Conservation (phyloP, 441 rosid genomes). For the Kokia cookei region DNA sequence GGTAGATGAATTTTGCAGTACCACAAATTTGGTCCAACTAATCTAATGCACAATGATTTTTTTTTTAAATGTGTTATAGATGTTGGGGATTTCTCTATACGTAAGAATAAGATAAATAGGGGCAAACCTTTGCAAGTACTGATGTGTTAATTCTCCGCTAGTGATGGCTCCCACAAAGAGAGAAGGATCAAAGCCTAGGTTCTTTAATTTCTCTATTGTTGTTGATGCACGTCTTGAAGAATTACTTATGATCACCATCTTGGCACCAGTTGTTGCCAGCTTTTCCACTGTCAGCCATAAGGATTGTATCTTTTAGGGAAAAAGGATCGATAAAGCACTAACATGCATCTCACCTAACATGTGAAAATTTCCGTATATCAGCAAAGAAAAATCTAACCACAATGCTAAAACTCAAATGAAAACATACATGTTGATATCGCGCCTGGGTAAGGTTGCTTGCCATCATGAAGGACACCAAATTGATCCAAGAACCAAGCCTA, state of each 20-base stretch:
- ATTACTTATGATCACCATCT: constrained; percentile 80
- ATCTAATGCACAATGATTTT: not conserved
- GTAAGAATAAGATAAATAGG: not conserved
- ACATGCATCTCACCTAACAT: not conserved
- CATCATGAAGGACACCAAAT: constrained; percentile 93
- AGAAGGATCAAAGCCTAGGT: constrained; percentile 85
- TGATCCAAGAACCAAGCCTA: constrained; percentile 97
- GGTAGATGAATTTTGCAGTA: not conserved
- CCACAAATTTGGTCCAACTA: not conserved
- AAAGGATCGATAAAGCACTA: not conserved
- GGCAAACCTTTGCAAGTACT: constrained; percentile 44
- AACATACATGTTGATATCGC: constrained; percentile 78
- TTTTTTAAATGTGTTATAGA: not conserved
- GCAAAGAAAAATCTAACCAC: not conserved
- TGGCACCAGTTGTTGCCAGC: constrained; percentile 65
- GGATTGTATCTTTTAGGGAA: constrained; percentile 5
- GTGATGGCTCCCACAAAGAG: constrained; percentile 83
- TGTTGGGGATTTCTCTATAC: not conserved
- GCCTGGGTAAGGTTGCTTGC: constrained; percentile 86
- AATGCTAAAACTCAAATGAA: constrained; percentile 17
- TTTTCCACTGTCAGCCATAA: constrained; percentile 52
- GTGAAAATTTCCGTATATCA: not conserved
- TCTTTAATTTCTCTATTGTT: constrained; percentile 69
- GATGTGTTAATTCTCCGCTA: constrained; percentile 87
- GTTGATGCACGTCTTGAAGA: constrained; percentile 88